Conservation (phyloP, 192 early-diverging fungal species). For the Coemansia sp. region DNA sequence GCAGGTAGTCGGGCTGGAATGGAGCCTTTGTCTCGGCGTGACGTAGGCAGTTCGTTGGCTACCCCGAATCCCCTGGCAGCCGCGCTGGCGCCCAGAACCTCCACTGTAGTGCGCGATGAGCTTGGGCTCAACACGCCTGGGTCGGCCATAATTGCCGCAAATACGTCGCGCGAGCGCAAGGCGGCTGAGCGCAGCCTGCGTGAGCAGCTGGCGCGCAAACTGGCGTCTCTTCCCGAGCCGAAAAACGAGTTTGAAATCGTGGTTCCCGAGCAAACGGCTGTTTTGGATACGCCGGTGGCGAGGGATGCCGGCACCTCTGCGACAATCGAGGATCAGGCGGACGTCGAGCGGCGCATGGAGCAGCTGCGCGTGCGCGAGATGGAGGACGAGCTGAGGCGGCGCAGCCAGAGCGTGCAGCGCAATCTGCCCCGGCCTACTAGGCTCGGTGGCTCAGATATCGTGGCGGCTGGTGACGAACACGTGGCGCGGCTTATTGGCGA, state of each 20-base stretch:
- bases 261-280: slow-evolving; percentile 63
- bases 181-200: slow-evolving; percentile 51
- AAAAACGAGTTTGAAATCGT: slow-evolving; percentile 93
- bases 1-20: slow-evolving; percentile 56
- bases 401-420: slow-evolving; percentile 73
- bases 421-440: slow-evolving; percentile 70
- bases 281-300: neutral
- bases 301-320: slow-evolving; percentile 14
- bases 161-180: slow-evolving; percentile 70
- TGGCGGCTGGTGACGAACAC: slow-evolving; percentile 11
- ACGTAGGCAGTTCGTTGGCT: slow-evolving; percentile 30
- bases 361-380: slow-evolving; percentile 53
- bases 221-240: slow-evolving; percentile 76
- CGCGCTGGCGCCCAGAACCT: slow-evolving; percentile 13
- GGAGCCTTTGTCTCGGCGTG: slow-evolving; percentile 60
- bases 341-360: slow-evolving; percentile 62
- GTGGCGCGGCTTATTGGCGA: slow-evolving; percentile 57
- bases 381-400: slow-evolving; percentile 54
- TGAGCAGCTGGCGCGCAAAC: slow-evolving; percentile 68
- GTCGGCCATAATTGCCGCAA: slow-evolving; percentile 31
- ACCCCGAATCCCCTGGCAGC: slow-evolving; percentile 81
- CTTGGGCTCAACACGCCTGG: slow-evolving; percentile 58
- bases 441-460: neutral
- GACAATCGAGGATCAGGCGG: slow-evolving; percentile 66
- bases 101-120: slow-evolving; percentile 56